Base-by-base conservation (phyloP, 148 eudicot species). In the Vaccinium corymbosum region DNA sequence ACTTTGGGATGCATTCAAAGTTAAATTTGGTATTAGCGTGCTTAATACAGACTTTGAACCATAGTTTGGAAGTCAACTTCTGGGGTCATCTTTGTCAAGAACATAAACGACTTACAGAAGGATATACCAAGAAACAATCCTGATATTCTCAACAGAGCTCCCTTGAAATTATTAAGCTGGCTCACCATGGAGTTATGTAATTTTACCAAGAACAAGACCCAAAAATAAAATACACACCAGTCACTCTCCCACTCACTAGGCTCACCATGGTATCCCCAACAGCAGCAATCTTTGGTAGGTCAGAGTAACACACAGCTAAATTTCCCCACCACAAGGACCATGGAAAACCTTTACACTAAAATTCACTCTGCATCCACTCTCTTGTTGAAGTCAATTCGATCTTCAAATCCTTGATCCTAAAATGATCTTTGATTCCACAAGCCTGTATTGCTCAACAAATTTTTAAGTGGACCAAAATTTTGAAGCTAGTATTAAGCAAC, bases 391-490 rank as follows among this genome's bases (percentile, higher is more conserved):
- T 38, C 9, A 59, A 10, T 17, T 66, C 61, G 7, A 78, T 80
- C 82, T 80, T 80, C 29, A 57, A 55, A 80, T 56, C 70, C 38
- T 80, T 59, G 46, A 29, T 53, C 56, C 80, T 12, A 32, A 27
- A 53, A 53, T 32, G 81, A 25, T 55, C 16, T 17, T 59, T 20
- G 51, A 80, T 59, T 80, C 51, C 71, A 59, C 32, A 49, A 48
- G 53, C 79, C 22, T 20, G 51, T 48, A 42, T n/a, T 29, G 48
- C 53, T 77, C 61, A 0, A 10, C 15, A 51, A 77, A 50, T 12
- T 4, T 52, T 13, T 1, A 76, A 76, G 25, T n/a, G 53, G 15
- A 15, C 27, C 59, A 20, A 22, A 48, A 25, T 76, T 38, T 71
- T 27, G 7, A 73, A 16, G 25, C 68, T 62, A 62, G 27, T 25